Conservation (phyloP, 495 filamentous ascomycete species). For the Acidomyces sp. region DNA sequence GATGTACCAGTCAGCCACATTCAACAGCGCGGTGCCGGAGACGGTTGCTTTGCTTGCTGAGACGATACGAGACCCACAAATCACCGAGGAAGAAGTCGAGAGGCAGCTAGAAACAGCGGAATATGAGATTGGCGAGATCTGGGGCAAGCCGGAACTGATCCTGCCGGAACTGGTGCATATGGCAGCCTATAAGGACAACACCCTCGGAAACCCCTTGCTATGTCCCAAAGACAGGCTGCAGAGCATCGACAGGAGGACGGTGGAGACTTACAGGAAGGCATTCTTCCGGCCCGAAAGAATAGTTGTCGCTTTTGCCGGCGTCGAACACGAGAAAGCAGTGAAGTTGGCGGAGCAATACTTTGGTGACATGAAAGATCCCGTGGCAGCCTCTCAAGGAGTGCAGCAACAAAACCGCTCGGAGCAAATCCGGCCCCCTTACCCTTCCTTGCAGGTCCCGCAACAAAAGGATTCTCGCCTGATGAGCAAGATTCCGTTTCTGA, state of each 20-base stretch:
- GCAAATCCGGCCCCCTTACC: conserved; percentile 24
- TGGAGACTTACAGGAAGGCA: conserved; percentile 64
- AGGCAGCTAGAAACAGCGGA: conserved; percentile 80
- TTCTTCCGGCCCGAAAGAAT: conserved; percentile 85
- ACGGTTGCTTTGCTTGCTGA: conserved; percentile 82
- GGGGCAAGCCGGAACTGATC: conserved; percentile 93
- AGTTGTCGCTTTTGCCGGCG: conserved; percentile 89
- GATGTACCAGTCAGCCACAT: conserved; percentile 98
- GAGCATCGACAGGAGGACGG: conserved; percentile 58
- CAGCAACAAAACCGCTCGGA: conserved; percentile 14
- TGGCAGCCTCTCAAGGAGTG: background rate
- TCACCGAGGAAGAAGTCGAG: conserved; percentile 80
- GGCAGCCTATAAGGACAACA: conserved; percentile 90
- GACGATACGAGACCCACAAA: conserved; percentile 76
- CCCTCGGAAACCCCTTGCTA: conserved; percentile 81
- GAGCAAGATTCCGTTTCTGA: conserved; percentile 83
- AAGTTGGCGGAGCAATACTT: conserved; percentile 71
- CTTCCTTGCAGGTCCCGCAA: conserved; percentile 25
- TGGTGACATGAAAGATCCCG: conserved; percentile 57
- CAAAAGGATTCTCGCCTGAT: conserved; percentile 48
- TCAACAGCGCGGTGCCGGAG: conserved; percentile 80
- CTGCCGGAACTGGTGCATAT: conserved; percentile 89
- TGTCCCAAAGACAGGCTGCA: conserved; percentile 74
- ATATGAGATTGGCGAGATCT: conserved; percentile 95
- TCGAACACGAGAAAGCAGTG: conserved; percentile 70